Conservation (phyloP, 164 flowering plant species). For the Hamamelis virginiana region DNA sequence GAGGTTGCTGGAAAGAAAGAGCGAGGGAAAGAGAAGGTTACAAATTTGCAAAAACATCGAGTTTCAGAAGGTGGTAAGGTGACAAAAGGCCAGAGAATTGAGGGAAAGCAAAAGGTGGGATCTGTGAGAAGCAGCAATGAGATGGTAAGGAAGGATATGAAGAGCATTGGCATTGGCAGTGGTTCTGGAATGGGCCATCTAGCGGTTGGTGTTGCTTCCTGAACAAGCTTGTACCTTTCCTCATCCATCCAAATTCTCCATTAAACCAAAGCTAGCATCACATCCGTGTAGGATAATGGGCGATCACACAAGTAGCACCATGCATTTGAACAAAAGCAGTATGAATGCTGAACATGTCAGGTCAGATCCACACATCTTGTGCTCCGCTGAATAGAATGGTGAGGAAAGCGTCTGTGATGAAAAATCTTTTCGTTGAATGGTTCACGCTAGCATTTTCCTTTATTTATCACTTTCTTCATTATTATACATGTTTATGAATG, state of each 20-base stretch:
- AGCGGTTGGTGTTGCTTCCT: slow-evolving; percentile 31
- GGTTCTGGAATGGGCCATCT: slow-evolving; percentile 21
- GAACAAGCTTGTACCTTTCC: slow-evolving; percentile 4
- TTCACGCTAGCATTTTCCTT: not conserved
- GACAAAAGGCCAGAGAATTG: slow-evolving; percentile 18
- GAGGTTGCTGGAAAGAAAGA: slow-evolving; percentile 20
- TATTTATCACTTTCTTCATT: not conserved
- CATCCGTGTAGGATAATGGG: too few relatives aligned
- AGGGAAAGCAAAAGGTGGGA: slow-evolving; percentile 10
- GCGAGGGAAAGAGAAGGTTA: slow-evolving; percentile 12
- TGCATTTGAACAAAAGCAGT: not conserved
- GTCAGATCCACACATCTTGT: not conserved
- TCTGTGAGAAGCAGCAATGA: slow-evolving; percentile 13
- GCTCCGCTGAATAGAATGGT: not conserved
- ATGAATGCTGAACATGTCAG: too few relatives aligned
- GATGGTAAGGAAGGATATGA: slow-evolving; percentile 24
- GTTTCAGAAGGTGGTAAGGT: slow-evolving; percentile 19
- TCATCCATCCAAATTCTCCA: slow-evolving; percentile 23
- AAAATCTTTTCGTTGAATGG: not conserved
- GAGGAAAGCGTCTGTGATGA: not conserved
- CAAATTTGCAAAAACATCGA: slow-evolving; percentile 13
- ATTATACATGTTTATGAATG: not conserved
- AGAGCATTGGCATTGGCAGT: slow-evolving; percentile 15
- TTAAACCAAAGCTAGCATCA: slow-evolving; percentile 34
- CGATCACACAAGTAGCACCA: slow-evolving; percentile 44